Conservation (phyloP, 2,329 filamentous ascomycete genomes). For the Aspergillus amoenus region DNA sequence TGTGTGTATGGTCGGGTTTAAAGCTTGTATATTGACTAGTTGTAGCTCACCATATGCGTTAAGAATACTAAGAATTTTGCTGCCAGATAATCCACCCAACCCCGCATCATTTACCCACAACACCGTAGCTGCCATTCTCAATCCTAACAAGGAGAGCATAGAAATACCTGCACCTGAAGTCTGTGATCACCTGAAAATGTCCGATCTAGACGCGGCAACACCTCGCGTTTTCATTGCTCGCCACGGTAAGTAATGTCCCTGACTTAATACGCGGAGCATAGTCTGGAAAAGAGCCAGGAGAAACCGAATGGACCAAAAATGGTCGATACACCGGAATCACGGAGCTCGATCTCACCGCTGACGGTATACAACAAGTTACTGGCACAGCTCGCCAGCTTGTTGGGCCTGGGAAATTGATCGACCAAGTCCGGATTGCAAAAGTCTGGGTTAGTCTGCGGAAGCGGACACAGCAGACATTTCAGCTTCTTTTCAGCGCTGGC, state of each 20-base stretch:
- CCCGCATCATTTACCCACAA: too few species aligned
- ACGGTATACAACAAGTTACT: background rate
- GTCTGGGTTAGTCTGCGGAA: background rate
- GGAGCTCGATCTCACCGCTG: constrained; percentile 39
- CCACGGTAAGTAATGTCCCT: background rate
- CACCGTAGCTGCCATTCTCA: too few species aligned
- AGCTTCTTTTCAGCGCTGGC: background rate
- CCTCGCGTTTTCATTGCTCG: background rate
- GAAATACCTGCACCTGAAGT: too few species aligned
- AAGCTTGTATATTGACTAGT: too few species aligned
- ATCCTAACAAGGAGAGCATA: too few species aligned
- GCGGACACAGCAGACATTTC: background rate
- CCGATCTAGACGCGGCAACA: background rate
- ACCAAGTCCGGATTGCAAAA: background rate
- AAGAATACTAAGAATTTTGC: too few species aligned
- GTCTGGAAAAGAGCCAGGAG: background rate
- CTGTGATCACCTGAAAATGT: background rate
- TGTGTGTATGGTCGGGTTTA: too few species aligned
- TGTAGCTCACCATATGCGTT: too few species aligned
- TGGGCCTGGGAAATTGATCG: background rate
- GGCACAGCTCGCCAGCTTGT: background rate
- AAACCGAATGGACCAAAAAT: constrained; percentile 11
- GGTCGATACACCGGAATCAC: constrained; percentile 65
- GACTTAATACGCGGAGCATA: background rate
- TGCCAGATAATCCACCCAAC: too few species aligned